Conservation (phyloP, 2,329 filamentous ascomycete species). For the Aspergillus candidus region DNA sequence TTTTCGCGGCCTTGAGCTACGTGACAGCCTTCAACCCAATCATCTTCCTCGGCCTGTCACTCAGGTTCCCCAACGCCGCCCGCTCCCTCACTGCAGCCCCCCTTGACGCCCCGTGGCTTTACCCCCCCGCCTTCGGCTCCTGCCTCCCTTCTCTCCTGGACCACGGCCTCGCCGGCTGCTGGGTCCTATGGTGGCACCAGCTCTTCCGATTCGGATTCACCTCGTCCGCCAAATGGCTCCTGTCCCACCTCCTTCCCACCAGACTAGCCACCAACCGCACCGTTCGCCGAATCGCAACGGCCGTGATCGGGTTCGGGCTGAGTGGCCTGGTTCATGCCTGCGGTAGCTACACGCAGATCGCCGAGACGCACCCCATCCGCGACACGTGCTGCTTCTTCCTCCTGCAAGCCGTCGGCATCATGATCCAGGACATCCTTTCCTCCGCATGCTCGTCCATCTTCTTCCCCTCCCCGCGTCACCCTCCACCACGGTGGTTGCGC, state of each 20-base stretch:
- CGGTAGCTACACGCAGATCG: conserved; percentile 63
- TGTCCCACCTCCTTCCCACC: conserved; percentile 20
- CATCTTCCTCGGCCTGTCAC: conserved; percentile 49
- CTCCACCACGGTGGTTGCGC: conserved; percentile 43
- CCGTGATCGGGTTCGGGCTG: conserved; percentile 28
- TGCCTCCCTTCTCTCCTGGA: conserved; percentile 42
- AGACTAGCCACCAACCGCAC: conserved; percentile 10
- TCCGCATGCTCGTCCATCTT: conserved; percentile 22
- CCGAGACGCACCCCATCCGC: conserved; percentile 50
- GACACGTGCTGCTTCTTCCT: conserved; percentile 64
- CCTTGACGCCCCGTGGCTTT: conserved; percentile 56
- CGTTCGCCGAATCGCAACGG: conserved; percentile 18
- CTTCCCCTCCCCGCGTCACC: conserved; percentile 10
- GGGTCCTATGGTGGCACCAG: conserved; percentile 89
- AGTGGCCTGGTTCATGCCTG: conserved; percentile 56
- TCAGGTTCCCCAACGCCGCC: conserved; percentile 47
- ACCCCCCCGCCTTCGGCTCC: conserved; percentile 53
- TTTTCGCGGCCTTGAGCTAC: conserved; percentile 57
- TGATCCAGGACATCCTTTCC: conserved; percentile 46
- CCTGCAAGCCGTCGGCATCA: conserved; percentile 60
- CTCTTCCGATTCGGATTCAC: conserved; percentile 62
- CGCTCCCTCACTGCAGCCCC: conserved; percentile 56
- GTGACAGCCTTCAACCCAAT: conserved; percentile 58
- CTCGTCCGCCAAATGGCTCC: conserved; percentile 36
- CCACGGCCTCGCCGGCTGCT: conserved; percentile 70